phyloP scores from a whole-genome alignment of 2,329 filamentous ascomycete genomes.

The Fusarium udum region DNA sequence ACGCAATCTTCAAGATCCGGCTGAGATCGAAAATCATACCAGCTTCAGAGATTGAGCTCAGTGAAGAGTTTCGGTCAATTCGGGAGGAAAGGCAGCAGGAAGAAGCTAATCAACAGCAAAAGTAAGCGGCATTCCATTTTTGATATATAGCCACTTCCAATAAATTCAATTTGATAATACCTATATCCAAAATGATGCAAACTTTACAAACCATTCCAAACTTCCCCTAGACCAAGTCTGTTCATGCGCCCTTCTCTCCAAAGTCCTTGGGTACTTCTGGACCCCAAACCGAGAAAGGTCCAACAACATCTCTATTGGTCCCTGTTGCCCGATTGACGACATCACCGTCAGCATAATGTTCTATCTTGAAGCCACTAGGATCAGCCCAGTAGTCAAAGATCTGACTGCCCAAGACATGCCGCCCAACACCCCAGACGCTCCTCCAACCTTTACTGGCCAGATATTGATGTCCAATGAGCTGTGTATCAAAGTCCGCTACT shows the following conservation, averaged over 20 bases:
- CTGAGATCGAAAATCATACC: neutral
- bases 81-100: neutral
- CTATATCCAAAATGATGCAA: too few relatives aligned
- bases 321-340: neutral
- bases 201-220: neutral
- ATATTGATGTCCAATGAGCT: neutral
- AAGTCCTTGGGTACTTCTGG: neutral
- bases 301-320: neutral
- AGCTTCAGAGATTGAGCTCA: neutral
- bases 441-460: neutral
- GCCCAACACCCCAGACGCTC: neutral
- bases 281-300: neutral
- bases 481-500: neutral
- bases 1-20: neutral
- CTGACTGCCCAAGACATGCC: neutral
- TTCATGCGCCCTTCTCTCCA: neutral
- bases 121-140: too few relatives aligned
- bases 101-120: neutral
- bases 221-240: accelerated
- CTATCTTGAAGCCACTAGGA: neutral
- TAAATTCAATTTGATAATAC: accelerated
- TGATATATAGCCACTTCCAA: too few relatives aligned
- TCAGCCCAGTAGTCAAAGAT: neutral
- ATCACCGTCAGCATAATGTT: neutral
- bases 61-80: neutral